These are phyloP conservation scores for Aspergillus novoparasiticus DNA, from an alignment of 2,329 filamentous ascomycete species.

Conservation along the genomic window DNA sequence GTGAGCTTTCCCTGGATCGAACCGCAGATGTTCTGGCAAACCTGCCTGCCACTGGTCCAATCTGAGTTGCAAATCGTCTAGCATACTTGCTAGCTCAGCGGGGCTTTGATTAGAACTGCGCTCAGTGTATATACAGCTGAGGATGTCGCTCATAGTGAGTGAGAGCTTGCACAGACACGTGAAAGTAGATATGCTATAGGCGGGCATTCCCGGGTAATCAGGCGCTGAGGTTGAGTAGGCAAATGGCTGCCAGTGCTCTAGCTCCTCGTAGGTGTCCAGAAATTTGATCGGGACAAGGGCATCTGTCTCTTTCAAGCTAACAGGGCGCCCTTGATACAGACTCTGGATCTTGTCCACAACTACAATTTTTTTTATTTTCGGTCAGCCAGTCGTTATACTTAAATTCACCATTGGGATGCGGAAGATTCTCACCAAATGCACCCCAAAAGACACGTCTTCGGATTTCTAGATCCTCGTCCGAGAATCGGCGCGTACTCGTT, in stretches of 20 bases:
- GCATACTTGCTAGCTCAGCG: too few relatives aligned
- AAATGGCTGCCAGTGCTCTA: slow-evolving; percentile 55
- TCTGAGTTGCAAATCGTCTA: too few relatives aligned
- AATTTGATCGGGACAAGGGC: slow-evolving; percentile 48
- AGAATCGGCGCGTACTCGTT: slow-evolving; percentile 20
- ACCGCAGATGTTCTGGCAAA: too few relatives aligned
- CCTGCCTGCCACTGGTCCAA: too few relatives aligned
- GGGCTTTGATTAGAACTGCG: too few relatives aligned
- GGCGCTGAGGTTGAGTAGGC: slow-evolving; percentile 35
- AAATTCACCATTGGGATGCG: too few relatives aligned
- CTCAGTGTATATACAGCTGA: not conserved
- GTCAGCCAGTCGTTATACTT: too few relatives aligned
- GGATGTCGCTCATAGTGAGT: slow-evolving; percentile 42
- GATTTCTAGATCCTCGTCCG: slow-evolving; percentile 33
- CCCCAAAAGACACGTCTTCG: slow-evolving; percentile 25
- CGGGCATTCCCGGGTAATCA: slow-evolving; percentile 35
- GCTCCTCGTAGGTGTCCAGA: slow-evolving; percentile 51
- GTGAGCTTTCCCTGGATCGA: too few relatives aligned
- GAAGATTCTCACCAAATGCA: slow-evolving; percentile 3
- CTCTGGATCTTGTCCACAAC: slow-evolving; percentile 56
- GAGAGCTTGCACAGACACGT: slow-evolving; percentile 46
- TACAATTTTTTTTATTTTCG: too few relatives aligned
- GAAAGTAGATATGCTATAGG: slow-evolving; percentile 40
- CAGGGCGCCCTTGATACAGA: slow-evolving; percentile 58
- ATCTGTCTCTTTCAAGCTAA: slow-evolving; percentile 48